Evolutionary conservation across 495 filamentous ascomycete species (phyloP), one percentile per base, ranked within the genome.

Genomic region (Talaromyces stipitatus): DNA sequence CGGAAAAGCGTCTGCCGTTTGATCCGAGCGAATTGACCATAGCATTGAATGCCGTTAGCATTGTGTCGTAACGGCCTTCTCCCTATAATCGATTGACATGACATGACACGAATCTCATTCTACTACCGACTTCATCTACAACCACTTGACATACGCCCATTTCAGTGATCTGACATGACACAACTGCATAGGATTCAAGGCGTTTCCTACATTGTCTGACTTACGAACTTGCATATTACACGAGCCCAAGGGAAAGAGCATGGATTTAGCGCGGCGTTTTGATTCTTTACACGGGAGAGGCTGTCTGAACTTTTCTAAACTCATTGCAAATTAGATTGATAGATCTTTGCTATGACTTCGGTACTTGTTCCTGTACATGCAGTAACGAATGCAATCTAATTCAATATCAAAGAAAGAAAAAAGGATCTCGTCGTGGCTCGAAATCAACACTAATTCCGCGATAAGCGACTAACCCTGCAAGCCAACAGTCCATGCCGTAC

Each of bases 1-100:
- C 67, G 26, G 64, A 62, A n/a, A 67, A 63, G 24, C 62, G 60
- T 5, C 59, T 68, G 27, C 66, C 74, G 5, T 76, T 78, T 54
- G 52, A 69, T 7, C 71, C 74, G 0, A 67, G 75, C n/a, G 71
- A 76, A 58, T 61, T 78, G 61, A 63, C 66, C 26, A 69, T 70
- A 46, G 74, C 74, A 56, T 68, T 78, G 67, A 65, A 66, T 61
- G 69, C 70, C 48, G 66, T 77, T 20, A 14, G 38, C 24, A 28
- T 28, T 10, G 38, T 55, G 54, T 45, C 11, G n/a, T 46, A 30
- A 46, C 9, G 7, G 12, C 43, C 45, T 14, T n/a, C 11, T 4
- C 36, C 12, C 4, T 5, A 24, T 26, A 2, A 1, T 14, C 4
- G 6, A n/a, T 12, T 18, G 20, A 24, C 45, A 18, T 20, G 45